Conservation (phyloP, 2,329 filamentous ascomycete species). For the Ascocoryne sarcoides region DNA sequence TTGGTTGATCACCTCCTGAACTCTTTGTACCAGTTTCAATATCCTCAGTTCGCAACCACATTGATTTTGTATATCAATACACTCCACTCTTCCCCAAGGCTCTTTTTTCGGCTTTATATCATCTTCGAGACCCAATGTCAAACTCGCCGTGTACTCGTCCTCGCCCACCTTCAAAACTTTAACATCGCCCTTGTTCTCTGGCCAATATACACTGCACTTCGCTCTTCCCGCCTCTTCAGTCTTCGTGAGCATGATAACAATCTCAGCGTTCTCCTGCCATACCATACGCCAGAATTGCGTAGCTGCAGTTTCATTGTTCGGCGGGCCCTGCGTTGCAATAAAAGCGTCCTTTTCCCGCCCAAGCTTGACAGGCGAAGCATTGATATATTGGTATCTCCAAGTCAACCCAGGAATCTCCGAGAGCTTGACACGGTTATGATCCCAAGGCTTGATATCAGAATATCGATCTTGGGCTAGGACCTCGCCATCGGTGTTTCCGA, state of each 20-base stretch:
- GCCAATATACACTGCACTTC: constrained; percentile 15
- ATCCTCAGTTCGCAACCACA: constrained; percentile 8
- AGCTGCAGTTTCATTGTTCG: not conserved
- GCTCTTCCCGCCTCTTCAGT: constrained; percentile 9
- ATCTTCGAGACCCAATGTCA: too few species aligned
- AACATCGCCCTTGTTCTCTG: constrained; percentile 6
- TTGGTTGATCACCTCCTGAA: not conserved
- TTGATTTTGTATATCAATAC: constrained; percentile 4
- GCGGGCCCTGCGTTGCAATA: constrained; percentile 12
- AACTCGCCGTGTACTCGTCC: too few species aligned
- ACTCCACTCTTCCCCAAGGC: constrained; percentile 9
- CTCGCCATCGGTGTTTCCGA: constrained; percentile 4
- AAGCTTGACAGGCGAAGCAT: constrained; percentile 56
- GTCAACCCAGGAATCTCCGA: constrained; percentile 41
- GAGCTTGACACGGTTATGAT: constrained; percentile 74
- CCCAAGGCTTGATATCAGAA: constrained; percentile 78
- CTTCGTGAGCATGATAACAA: constrained; percentile 14
- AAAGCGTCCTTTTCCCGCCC: constrained; percentile 25
- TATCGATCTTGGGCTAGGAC: constrained; percentile 63
- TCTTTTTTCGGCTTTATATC: not conserved
- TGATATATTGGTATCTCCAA: constrained; percentile 48
- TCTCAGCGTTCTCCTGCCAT: constrained; percentile 5
- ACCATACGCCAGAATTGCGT: constrained; percentile 7
- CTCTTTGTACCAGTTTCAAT: constrained; percentile 1
- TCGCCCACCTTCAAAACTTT: constrained; percentile 1